Conservation (phyloP, 208 protist genomes). For the Wallacemonas rigidus region DNA sequence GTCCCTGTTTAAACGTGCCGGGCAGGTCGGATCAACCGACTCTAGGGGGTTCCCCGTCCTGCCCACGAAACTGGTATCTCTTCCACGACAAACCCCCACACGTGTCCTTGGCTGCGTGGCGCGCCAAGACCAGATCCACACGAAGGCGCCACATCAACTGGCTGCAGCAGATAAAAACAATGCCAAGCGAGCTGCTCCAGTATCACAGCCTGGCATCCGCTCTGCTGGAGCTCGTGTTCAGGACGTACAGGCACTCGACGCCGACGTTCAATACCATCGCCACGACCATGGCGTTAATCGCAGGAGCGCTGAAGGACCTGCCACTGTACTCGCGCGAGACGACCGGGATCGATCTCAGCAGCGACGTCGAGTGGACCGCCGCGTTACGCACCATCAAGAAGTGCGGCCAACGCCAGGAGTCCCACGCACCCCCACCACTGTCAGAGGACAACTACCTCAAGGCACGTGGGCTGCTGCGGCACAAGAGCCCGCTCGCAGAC, state of each 20-base stretch:
- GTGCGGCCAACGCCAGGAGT: background rate
- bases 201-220: background rate
- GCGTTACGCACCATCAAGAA: conserved; percentile 1
- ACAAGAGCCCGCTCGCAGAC: conserved; percentile 2
- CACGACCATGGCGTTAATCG: background rate
- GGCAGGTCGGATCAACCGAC: conserved; percentile 2
- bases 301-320: conserved; percentile 1
- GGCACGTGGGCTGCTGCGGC: background rate
- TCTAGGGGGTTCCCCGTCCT: conserved; percentile 2
- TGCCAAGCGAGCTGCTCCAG: background rate
- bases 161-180: background rate
- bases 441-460: background rate
- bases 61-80: conserved; percentile 1
- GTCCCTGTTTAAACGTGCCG: conserved; percentile 1
- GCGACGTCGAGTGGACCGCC: background rate
- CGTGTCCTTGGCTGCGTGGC: background rate
- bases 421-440: background rate
- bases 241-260: background rate
- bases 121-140: background rate
- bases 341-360: background rate
- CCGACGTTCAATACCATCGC: background rate
- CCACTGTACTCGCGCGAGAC: conserved; percentile 2
- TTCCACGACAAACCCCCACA: conserved; percentile 1
- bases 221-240: background rate
- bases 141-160: background rate